Conservation (phyloP, 2,329 filamentous ascomycete genomes). For the Botrytis byssoidea region DNA sequence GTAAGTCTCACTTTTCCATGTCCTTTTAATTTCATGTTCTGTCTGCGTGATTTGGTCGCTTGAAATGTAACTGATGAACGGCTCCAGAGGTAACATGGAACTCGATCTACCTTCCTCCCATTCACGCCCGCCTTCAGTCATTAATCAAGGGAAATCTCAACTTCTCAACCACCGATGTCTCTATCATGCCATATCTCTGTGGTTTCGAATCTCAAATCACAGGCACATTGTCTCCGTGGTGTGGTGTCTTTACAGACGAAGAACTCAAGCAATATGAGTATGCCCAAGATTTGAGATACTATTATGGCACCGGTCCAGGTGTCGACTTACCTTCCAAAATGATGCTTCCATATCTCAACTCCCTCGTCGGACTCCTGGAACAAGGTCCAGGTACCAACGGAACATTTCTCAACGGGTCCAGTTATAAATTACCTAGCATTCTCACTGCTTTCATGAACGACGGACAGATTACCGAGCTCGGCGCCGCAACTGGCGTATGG, state of each 20-base stretch:
- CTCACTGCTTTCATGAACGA: slow-evolving; percentile 64
- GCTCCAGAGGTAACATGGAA: slow-evolving; percentile 4
- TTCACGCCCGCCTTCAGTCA: not conserved
- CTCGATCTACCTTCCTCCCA: slow-evolving; percentile 14
- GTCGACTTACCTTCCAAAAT: slow-evolving; percentile 53
- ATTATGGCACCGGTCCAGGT: slow-evolving; percentile 61
- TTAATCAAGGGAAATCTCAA: slow-evolving; percentile 48
- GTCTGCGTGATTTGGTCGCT: not conserved
- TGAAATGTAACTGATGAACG: not conserved
- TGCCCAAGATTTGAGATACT: slow-evolving; percentile 66
- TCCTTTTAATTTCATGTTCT: too few species aligned
- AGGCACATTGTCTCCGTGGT: slow-evolving; percentile 60
- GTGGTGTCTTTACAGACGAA: slow-evolving; percentile 58
- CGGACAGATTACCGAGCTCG: slow-evolving; percentile 62
- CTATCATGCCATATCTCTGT: slow-evolving; percentile 65
- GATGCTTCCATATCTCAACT: slow-evolving; percentile 60
- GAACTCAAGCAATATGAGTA: slow-evolving; percentile 67
- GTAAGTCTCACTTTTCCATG: slow-evolving; percentile 23
- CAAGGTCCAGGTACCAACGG: slow-evolving; percentile 52
- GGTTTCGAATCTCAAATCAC: slow-evolving; percentile 69
- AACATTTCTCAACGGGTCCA: slow-evolving; percentile 45
- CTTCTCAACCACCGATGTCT: slow-evolving; percentile 53
- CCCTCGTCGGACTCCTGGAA: slow-evolving; percentile 52
- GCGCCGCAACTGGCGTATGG: slow-evolving; percentile 59
- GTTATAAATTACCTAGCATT: slow-evolving; percentile 54